These are phyloP conservation scores for Venturia effusa DNA, from an alignment of 2,329 filamentous ascomycete genomes.

Conservation along the genomic window DNA sequence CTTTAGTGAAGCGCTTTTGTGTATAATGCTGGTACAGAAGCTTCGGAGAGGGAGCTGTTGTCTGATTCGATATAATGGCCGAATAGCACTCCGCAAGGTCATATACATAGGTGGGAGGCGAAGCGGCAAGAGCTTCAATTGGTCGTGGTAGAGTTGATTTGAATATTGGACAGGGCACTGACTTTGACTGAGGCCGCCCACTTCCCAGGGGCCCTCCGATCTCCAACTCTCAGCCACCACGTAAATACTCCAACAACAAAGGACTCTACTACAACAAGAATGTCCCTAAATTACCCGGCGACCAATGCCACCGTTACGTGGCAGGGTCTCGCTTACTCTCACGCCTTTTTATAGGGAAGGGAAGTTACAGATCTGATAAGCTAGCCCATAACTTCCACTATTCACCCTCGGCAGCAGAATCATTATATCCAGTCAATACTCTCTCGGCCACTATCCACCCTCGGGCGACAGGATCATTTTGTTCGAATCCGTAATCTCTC, in stretches of 20 bases:
- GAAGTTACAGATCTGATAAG: neutral
- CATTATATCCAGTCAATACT: neutral
- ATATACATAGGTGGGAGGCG: neutral
- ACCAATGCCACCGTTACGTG: too few species aligned
- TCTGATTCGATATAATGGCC: conserved; percentile 4
- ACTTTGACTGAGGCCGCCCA: neutral
- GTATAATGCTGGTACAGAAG: neutral
- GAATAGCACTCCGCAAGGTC: neutral
- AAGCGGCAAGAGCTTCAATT: neutral
- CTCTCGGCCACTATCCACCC: neutral
- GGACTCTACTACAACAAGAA: too few species aligned
- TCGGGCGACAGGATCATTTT: neutral
- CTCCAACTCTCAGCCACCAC: too few species aligned
- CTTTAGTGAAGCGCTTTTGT: neutral
- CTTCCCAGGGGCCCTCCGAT: too few species aligned
- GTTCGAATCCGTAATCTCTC: neutral
- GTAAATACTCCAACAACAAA: too few species aligned
- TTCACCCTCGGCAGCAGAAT: neutral
- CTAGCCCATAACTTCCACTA: neutral
- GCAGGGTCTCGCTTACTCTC: neutral
- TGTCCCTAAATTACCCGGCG: too few species aligned
- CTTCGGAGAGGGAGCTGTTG: neutral
- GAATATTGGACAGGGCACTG: neutral
- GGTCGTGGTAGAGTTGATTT: neutral
- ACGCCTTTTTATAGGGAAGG: neutral